Base-by-base conservation (phyloP, 208 protist species). In the Herpetomonas samuelpessoai region DNA sequence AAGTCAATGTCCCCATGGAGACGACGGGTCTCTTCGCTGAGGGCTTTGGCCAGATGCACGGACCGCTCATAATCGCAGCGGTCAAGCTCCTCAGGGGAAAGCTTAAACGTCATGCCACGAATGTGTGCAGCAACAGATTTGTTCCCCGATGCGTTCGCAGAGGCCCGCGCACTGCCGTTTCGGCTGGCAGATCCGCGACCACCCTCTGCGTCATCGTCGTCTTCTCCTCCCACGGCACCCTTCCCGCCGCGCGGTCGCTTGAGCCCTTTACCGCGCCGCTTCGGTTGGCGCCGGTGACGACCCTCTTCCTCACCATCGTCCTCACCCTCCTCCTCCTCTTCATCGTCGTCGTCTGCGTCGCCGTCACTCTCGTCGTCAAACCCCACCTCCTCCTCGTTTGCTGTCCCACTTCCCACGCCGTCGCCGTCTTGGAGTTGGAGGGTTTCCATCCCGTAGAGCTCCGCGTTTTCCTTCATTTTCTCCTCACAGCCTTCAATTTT, bases 1-100 rank as follows among this genome's bases (percentile, higher is more conserved):
- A 98, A 96, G 59, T 96, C 96, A 58, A 98, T 95, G 29, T 89
- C 70, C 39, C 77, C 52, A 38, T 97, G 76, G 39, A 98, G 66
- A 2, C 78, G 68, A 19, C 81, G 76, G 19, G 95, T 92, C 57
- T 97, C 89, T 48, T 93, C 83, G 30, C 79, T 95, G 27, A 97
- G 77, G 27, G 83, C 72, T 62, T 93, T 93, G 12, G 92, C 94
- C 7, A 94, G 76, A 50, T 93, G 83, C 47, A 97, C 76, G 30
- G 92, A 88, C 21, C 77, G 76, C 29, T 95, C 79, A 30, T 88
- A 90, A 65, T 97, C 86, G 48, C 93, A 88, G 16, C 56, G 59
- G 19, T 62, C 71, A 16, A 98, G 58, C 62, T 96, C 77, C 19
- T 94, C 95, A 1, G 74, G 55, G 2, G 68, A 58, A 46, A 95